phyloP scores from a whole-genome alignment of 1,284 basidiomycete species.

The Naganishia sp. region DNA sequence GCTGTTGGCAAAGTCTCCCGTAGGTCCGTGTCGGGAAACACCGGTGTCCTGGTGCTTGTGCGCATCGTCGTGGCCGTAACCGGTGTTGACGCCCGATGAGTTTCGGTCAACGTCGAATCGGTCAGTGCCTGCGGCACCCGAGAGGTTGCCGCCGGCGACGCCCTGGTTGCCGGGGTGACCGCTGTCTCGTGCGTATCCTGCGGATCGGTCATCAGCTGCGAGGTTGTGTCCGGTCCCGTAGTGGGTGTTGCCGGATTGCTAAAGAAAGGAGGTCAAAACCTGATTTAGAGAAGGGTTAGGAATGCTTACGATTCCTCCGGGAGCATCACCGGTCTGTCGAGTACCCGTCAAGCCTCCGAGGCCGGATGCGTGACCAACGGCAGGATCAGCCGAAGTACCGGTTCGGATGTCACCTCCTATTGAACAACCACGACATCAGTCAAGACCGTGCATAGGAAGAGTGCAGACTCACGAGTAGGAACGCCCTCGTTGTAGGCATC shows the following conservation, averaged over 20 bases:
- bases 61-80: conserved; percentile 20
- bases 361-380: not conserved
- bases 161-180: conserved; percentile 31
- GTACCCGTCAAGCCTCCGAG: conserved; percentile 7
- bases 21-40: conserved; percentile 25
- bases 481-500: conserved; percentile 14
- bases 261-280: not conserved
- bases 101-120: conserved; percentile 25
- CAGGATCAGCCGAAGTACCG: conserved; percentile 18
- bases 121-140: conserved; percentile 31
- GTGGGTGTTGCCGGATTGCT: conserved; percentile 27
- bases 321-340: conserved; percentile 25
- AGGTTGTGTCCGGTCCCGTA: conserved; percentile 30
- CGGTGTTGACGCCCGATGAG: conserved; percentile 1
- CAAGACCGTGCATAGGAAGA: too few species aligned
- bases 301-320: conserved; percentile 24
- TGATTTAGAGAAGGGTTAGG: not conserved
- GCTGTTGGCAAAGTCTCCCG: conserved; percentile 24
- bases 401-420: conserved; percentile 24
- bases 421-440: not conserved
- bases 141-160: conserved; percentile 9
- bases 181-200: conserved; percentile 19
- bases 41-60: conserved; percentile 23
- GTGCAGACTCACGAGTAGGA: not conserved
- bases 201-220: conserved; percentile 27